Evolutionary conservation across 257 asterid species (phyloP), one percentile per base, ranked within the genome.

Genomic region (Haberlea rhodopensis): DNA sequence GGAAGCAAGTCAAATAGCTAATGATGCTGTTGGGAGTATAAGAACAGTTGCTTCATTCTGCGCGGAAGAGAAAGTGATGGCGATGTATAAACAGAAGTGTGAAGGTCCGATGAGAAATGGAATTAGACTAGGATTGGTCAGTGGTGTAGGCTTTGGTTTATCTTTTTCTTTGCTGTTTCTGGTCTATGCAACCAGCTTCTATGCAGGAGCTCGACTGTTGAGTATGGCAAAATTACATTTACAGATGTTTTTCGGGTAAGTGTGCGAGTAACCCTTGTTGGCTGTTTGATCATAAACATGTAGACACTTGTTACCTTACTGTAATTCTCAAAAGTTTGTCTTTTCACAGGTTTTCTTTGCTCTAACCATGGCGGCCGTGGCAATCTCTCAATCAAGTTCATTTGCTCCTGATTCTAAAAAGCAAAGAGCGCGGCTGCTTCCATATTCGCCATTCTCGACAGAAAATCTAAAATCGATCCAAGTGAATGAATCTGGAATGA

Each of bases 41-140:
- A 69, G 95, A 68, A 91, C 96, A 11, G 82, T 91, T 15, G 98
- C 96, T 54, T 91, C 98, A 55, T 91, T 84, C 71, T 88, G 96
- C 56, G 95, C 98, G 0, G 95, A 91, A 73, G 95, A 85, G 54
- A 91, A 82, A 75, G 87, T 91, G 34, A 82, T 88, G 92, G 83
- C 32, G 20, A 66, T 83, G 72, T 88, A 91, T n/a, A n/a, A n/a
- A n/a, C n/a, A n/a, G n/a, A n/a, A n/a, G n/a, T n/a, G n/a, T n/a
- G n/a, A n/a, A n/a, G n/a, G n/a, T n/a, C n/a, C n/a, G n/a, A n/a
- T n/a, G n/a, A n/a, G n/a, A n/a, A n/a, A n/a, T n/a, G n/a, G n/a
- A n/a, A n/a, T n/a, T n/a, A n/a, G n/a, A n/a, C n/a, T n/a, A n/a
- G n/a, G n/a, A n/a, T n/a, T n/a, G n/a, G n/a, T n/a, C n/a, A n/a